Percentiles rank a stretch among this genome's conserved stretches.
These are phyloP conservation scores for Microstegium vimineum DNA, from an alignment of 176 grass and related monocot genomes.

Conservation along the genomic window DNA sequence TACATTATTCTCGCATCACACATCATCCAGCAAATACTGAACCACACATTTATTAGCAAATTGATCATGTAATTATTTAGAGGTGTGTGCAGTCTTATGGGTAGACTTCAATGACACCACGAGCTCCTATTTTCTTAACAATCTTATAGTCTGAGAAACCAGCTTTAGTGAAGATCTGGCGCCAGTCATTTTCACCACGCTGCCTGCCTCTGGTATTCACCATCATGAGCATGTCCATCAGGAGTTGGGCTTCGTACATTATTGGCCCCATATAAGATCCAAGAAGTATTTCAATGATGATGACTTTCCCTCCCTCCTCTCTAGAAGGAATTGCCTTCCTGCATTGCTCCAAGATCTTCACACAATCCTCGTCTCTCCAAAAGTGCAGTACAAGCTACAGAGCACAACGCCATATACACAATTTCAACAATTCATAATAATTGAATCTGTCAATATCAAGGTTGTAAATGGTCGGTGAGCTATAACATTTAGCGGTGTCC, in stretches of 20 bases:
- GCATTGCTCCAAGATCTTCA: constrained; percentile 39
- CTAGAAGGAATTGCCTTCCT: constrained; percentile 30
- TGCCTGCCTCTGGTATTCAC: constrained; percentile 11
- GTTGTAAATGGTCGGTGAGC: no score
- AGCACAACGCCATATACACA: background rate
- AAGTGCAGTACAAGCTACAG: constrained; percentile 32
- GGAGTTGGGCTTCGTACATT: constrained; percentile 14
- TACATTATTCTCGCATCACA: no score
- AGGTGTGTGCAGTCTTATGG: background rate
- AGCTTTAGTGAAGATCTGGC: background rate
- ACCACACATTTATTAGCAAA: background rate
- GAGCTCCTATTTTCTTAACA: background rate
- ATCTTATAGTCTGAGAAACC: background rate
- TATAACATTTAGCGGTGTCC: no score
- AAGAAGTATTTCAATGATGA: constrained; percentile 38
- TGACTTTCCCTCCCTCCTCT: constrained; percentile 37
- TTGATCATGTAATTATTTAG: background rate
- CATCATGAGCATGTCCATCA: constrained; percentile 37
- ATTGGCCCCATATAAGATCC: background rate
- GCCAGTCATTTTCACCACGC: constrained; percentile 31
- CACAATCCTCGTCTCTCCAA: constrained; percentile 37
- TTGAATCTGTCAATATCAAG: no score
- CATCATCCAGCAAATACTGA: no score
- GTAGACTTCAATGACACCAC: background rate
- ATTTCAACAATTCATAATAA: no score